Conservation (phyloP, 129 eudicot genomes). For the Smallanthus sonchifolius region DNA sequence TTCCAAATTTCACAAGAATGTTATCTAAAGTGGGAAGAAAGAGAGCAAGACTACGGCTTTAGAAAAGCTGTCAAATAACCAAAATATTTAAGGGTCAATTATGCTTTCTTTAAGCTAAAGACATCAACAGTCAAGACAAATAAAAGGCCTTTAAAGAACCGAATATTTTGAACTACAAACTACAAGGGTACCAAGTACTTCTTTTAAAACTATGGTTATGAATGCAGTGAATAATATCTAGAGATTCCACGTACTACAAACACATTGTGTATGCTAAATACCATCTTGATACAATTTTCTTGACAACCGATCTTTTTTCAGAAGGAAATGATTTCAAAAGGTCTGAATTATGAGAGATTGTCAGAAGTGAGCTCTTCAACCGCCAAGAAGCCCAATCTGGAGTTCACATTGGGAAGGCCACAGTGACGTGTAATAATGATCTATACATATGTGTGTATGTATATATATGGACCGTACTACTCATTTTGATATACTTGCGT, state of each 20-base stretch:
- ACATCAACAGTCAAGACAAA: not conserved
- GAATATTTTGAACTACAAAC: no score
- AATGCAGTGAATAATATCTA: not conserved
- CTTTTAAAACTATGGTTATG: no score
- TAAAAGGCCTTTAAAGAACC: not conserved
- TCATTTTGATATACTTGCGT: constrained; percentile 63
- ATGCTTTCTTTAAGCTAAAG: constrained; percentile 36
- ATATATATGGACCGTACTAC: constrained; percentile 29
- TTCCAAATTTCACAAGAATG: constrained; percentile 31
- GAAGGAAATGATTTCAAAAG: constrained; percentile 69
- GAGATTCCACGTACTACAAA: no score
- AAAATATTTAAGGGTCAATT: constrained; percentile 37
- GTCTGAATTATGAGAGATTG: constrained; percentile 64
- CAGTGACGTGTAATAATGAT: constrained; percentile 24
- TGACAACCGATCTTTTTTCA: constrained; percentile 20
- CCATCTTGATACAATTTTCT: constrained; percentile 2
- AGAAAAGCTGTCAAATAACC: constrained; percentile 45
- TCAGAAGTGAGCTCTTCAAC: constrained; percentile 80
- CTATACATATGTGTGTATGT: not conserved
- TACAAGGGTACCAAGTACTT: no score
- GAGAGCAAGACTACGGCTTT: constrained; percentile 40
- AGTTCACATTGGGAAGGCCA: constrained; percentile 90
- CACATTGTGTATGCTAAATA: not conserved
- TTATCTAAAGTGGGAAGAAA: constrained; percentile 41
- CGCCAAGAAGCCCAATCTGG: constrained; percentile 73